These are phyloP conservation scores for Gaeumannomyces sp. DNA, from an alignment of 2,329 filamentous ascomycete genomes.

Conservation along the genomic window DNA sequence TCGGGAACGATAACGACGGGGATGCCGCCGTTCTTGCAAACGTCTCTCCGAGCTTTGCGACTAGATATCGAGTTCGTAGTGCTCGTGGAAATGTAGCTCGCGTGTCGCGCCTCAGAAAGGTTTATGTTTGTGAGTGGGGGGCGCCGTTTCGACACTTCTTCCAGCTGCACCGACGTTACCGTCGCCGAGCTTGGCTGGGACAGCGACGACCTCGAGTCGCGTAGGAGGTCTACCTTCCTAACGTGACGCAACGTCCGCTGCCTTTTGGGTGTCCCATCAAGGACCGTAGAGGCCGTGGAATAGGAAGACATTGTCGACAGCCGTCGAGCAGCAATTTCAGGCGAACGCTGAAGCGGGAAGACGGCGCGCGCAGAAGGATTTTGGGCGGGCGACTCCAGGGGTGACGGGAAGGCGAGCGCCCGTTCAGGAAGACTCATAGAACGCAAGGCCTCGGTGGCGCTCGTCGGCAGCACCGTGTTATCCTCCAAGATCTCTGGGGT, in stretches of 20 bases:
- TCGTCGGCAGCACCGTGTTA: slow-evolving; percentile 40
- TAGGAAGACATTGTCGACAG: slow-evolving; percentile 49
- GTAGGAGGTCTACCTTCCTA: slow-evolving; percentile 46
- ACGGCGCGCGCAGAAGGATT: slow-evolving; percentile 25
- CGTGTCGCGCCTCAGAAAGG: slow-evolving; percentile 27
- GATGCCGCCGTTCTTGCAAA: slow-evolving; percentile 54
- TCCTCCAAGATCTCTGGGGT: slow-evolving; percentile 39
- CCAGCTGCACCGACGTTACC: slow-evolving; percentile 31
- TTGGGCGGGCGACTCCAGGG: slow-evolving; percentile 24
- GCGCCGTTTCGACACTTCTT: slow-evolving; percentile 21
- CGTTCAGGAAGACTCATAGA: slow-evolving; percentile 40
- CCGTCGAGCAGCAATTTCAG: slow-evolving; percentile 38
- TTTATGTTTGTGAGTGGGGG: slow-evolving; percentile 22
- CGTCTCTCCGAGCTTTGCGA: slow-evolving; percentile 48
- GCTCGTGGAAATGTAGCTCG: slow-evolving; percentile 43
- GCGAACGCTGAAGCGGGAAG: slow-evolving; percentile 28
- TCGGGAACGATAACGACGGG: slow-evolving; percentile 58
- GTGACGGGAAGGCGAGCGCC: slow-evolving; percentile 31
- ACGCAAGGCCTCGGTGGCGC: slow-evolving; percentile 44
- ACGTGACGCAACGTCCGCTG: slow-evolving; percentile 55
- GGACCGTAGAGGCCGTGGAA: slow-evolving; percentile 49
- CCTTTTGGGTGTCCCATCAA: slow-evolving; percentile 43
- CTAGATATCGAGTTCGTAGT: slow-evolving; percentile 46
- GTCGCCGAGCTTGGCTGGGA: slow-evolving; percentile 35
- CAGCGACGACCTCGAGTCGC: slow-evolving; percentile 38